Base-by-base conservation (phyloP, 306 rosid species). In the Ochetophila trinervis region DNA sequence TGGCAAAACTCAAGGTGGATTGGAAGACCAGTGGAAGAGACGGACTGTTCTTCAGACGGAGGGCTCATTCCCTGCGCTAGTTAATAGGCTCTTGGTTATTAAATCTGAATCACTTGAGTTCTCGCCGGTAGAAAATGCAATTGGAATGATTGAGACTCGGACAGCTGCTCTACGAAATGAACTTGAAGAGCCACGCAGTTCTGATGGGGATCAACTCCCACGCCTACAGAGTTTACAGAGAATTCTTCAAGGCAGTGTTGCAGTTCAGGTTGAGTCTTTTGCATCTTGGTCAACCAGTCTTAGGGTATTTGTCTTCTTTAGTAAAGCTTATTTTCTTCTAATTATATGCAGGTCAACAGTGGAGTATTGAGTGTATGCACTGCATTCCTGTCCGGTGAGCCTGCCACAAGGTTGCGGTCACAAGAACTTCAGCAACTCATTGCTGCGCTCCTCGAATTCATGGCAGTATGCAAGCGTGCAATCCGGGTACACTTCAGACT, bases 161-260 rank as follows among this genome's bases (percentile, higher is more conserved):
- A 93, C 98, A 14, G 98, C 95, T 51, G 96, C 98, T 47, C 75
- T 93, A 66, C 86, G 98, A 75, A 93, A 93, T 71, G 98, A 93
- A 79, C 98, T 93, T 15, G 98, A 93, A 84, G 98, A 93, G 81
- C 98, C 98, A 63, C 95, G 98, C 19, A 89, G 98, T 67, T 93
- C 97, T 3, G 98, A 93, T 60, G 98, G 98, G 34, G 96, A 93
- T 80, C 98, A 93, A 84, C 96, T 90, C 69, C 98, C 97, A 32
- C 87, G 98, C 35, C 90, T 93, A 60, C 98, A 89, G 80, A 89
- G 97, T 74, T 83, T 93, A 17, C 97, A 93, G 76, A 86, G 98
- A 78, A 93, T 93, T 76, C 98, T 93, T 57, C 98, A 93, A 85
- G 98, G 98, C 89, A 93, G 98, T 78, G 98, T 93, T 62, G 98